Conservation (phyloP, 2,329 filamentous ascomycete genomes). For the Penicillium nordicum region DNA sequence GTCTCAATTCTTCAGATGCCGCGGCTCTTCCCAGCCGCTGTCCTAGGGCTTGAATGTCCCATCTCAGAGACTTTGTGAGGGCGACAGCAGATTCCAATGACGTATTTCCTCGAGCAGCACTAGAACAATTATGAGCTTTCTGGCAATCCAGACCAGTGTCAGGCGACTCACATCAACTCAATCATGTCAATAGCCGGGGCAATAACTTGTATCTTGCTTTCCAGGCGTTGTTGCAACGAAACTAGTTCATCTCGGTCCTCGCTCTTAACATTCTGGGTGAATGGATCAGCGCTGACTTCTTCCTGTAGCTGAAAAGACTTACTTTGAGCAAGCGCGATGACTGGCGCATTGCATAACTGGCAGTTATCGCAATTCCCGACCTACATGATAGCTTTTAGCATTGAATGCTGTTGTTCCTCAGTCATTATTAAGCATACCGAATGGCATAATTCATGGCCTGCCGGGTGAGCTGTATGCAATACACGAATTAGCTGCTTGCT, state of each 20-base stretch:
- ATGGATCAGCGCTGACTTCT: slow-evolving; percentile 6
- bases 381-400: slow-evolving; percentile 29
- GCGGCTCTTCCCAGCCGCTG: slow-evolving; percentile 69
- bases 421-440: slow-evolving; percentile 40
- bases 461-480: slow-evolving; percentile 55
- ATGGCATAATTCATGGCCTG: slow-evolving; percentile 94
- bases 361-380: slow-evolving; percentile 81
- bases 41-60: slow-evolving; percentile 77
- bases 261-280: slow-evolving; percentile 62
- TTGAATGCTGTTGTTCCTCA: background rate
- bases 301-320: background rate
- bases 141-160: background rate
- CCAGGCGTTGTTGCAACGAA: slow-evolving; percentile 67
- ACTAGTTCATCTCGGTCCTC: slow-evolving; percentile 68
- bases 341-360: slow-evolving; percentile 78
- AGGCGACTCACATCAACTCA: slow-evolving; percentile 67
- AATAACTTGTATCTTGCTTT: slow-evolving; percentile 86
- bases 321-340: slow-evolving; percentile 72
- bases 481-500: slow-evolving; percentile 22
- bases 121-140: slow-evolving; percentile 23
- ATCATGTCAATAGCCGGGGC: slow-evolving; percentile 90
- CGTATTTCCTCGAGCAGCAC: slow-evolving; percentile 69
- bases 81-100: slow-evolving; percentile 80
- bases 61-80: slow-evolving; percentile 76
- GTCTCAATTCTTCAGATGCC: slow-evolving; percentile 51